phyloP scores from a whole-genome alignment of 129 eudicot genomes.

The Tagetes erecta region DNA sequence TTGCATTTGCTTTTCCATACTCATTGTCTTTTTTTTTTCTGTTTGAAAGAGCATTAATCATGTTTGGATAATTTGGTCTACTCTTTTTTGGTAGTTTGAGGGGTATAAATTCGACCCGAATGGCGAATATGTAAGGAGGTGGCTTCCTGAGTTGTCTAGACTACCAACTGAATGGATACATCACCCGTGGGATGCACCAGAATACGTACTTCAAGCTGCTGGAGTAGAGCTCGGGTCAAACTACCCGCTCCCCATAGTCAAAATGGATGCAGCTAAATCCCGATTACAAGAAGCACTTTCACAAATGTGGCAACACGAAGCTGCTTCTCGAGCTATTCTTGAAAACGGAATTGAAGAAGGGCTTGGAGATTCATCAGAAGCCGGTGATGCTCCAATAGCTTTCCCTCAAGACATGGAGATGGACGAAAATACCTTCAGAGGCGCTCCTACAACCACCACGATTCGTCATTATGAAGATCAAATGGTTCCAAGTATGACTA shows the following conservation, averaged over 20 bases:
- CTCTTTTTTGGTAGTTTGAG: constrained; percentile 49
- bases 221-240: constrained; percentile 87
- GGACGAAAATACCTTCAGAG: constrained; percentile 54
- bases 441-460: constrained; percentile 43
- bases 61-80: not conserved
- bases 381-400: constrained; percentile 68
- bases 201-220: constrained; percentile 78
- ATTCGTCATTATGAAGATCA: constrained; percentile 72
- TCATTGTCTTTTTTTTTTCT: too few species aligned
- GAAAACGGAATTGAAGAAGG: constrained; percentile 94
- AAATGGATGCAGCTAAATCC: constrained; percentile 70
- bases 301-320: constrained; percentile 85
- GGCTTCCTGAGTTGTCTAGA: constrained; percentile 89
- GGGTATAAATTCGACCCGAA: constrained; percentile 86
- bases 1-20: not conserved
- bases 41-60: not conserved
- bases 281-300: constrained; percentile 69
- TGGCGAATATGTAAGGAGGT: constrained; percentile 87
- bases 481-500: constrained; percentile 92
- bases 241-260: constrained; percentile 78
- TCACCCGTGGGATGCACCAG: constrained; percentile 94
- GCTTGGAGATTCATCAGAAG: constrained; percentile 79
- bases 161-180: constrained; percentile 93
- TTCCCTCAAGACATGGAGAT: constrained; percentile 84
- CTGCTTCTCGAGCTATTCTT: constrained; percentile 66